Conservation (phyloP, 1,284 basidiomycete genomes). For the Takashimella tepidaria region DNA sequence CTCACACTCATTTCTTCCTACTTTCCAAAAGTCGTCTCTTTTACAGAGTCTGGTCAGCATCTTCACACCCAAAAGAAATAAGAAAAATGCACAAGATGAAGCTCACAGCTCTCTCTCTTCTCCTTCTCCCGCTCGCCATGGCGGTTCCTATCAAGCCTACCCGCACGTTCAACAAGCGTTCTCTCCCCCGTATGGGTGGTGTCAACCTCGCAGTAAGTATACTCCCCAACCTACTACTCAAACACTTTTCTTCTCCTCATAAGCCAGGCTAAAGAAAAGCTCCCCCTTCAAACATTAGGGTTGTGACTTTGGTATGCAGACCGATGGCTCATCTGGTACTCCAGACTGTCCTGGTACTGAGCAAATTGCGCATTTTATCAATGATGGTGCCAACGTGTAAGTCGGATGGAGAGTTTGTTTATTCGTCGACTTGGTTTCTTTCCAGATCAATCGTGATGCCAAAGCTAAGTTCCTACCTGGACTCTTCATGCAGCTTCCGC, state of each 20-base stretch:
- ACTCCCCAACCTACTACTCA: too few species aligned
- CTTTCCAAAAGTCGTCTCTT: too few species aligned
- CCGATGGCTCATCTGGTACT: constrained; percentile 22
- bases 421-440: too few species aligned
- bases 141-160: constrained; percentile 3
- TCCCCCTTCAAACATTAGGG: too few species aligned
- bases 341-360: constrained; percentile 49
- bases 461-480: too few species aligned
- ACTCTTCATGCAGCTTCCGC: constrained; percentile 33
- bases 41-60: too few species aligned
- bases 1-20: too few species aligned
- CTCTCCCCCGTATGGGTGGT: constrained; percentile 32
- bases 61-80: too few species aligned
- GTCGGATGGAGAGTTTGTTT: too few species aligned
- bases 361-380: constrained; percentile 57
- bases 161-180: constrained; percentile 16
- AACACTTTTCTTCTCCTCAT: too few species aligned
- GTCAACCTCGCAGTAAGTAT: constrained; percentile 36
- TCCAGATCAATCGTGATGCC: neutral
- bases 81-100: too few species aligned
- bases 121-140: constrained; percentile 12
- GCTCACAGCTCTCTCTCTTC: constrained; percentile 8
- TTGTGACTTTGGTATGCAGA: constrained; percentile 35
- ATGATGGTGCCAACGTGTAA: constrained; percentile 36
- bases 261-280: too few species aligned